These are phyloP conservation scores for Dryas integrifolia DNA, from an alignment of 331 rosid species.

Conservation along the genomic window DNA sequence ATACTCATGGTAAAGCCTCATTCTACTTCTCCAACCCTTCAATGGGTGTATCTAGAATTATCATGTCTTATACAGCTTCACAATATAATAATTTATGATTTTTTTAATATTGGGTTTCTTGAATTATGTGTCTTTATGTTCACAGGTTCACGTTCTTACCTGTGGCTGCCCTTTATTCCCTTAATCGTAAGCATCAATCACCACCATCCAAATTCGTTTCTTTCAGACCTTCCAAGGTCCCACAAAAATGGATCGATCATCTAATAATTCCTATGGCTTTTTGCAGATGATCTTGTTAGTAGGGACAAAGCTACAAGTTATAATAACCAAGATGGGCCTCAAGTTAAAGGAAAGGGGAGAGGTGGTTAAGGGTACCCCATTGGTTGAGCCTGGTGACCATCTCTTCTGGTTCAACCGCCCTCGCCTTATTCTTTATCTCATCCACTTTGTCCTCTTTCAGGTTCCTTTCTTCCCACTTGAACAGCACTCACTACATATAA, in stretches of 20 bases:
- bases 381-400: constrained; percentile 34
- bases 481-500: background rate
- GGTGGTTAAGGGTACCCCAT: constrained; percentile 32
- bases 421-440: constrained; percentile 28
- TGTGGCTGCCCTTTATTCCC: constrained; percentile 35
- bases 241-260: background rate
- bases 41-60: background rate
- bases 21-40: background rate
- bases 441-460: constrained; percentile 37
- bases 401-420: constrained; percentile 37
- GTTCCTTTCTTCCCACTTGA: background rate
- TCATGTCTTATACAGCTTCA: no score
- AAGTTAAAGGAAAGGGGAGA: constrained; percentile 33
- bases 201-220: background rate
- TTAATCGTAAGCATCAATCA: constrained; percentile 24
- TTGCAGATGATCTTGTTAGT: constrained; percentile 33
- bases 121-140: background rate
- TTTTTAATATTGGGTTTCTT: background rate
- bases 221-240: background rate
- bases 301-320: constrained; percentile 37
- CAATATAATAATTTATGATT: no score
- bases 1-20: constrained; percentile 18
- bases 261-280: background rate
- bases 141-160: constrained; percentile 28
- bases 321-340: constrained; percentile 37